Evolutionary conservation across 2,329 filamentous ascomycete species (phyloP).

Genomic region (Phaeosphaeriaceae sp.): DNA sequence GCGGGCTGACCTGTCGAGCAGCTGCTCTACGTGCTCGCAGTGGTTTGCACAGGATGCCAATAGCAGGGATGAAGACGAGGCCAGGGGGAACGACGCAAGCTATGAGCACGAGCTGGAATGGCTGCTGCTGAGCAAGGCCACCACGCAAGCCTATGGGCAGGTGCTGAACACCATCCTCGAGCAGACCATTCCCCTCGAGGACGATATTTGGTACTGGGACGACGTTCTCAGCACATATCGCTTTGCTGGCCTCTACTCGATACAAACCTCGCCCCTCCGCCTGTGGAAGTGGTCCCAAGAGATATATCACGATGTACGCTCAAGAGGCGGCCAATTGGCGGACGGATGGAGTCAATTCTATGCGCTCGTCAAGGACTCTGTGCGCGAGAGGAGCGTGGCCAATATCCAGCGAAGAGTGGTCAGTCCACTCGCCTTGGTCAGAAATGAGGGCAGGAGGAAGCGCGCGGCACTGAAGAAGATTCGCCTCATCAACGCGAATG

Average conservation of each 20-base stretch:
- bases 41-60: constrained; percentile 42
- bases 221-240: constrained; percentile 80
- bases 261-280: constrained; percentile 82
- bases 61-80: constrained; percentile 31
- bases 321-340: constrained; percentile 47
- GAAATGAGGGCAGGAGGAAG: constrained; percentile 77
- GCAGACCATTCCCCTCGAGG: constrained; percentile 80
- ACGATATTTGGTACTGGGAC: constrained; percentile 97
- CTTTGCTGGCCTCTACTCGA: constrained; percentile 80
- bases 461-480: constrained; percentile 74
- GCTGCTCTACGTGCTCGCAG: constrained; percentile 47
- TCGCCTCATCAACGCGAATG: constrained; percentile 81
- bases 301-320: constrained; percentile 69
- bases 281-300: constrained; percentile 76
- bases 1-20: constrained; percentile 63
- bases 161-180: constrained; percentile 79
- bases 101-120: constrained; percentile 86
- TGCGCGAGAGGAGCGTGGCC: constrained; percentile 73
- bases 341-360: constrained; percentile 72
- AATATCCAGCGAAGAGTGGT: constrained; percentile 76
- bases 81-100: constrained; percentile 26
- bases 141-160: constrained; percentile 86
- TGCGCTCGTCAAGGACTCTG: constrained; percentile 75
- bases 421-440: constrained; percentile 77
- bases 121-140: constrained; percentile 88